Base-by-base conservation (phyloP, 495 filamentous ascomycete genomes). In the Symbiotaphrina buchneri region DNA sequence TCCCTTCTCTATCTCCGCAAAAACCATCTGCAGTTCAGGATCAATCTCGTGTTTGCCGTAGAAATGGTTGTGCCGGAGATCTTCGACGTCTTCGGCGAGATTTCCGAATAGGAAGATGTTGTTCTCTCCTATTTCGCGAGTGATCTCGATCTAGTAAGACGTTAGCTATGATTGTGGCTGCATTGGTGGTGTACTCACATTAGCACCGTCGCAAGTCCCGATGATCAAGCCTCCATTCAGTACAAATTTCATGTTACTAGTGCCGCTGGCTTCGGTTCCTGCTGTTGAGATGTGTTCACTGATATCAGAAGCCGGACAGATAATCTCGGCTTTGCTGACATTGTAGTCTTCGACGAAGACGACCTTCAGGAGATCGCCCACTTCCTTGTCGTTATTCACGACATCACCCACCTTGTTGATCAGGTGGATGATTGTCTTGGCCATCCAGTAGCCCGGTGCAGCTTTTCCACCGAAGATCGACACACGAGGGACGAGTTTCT, bases 51-150 rank as follows among this genome's bases (percentile, higher is more conserved):
- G 79, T 30, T 60, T 45, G 32, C 75, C 76, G 52, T 87, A 95
- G 37, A 64, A 70, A 54, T 97, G 90, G 6, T 66, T 61, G 53
- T 95, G 80, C 18, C 87, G 90, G 26, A 97, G 74, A 18, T 94
- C 83, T 43, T 95, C 87, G 33, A 95, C 90, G 43, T 95, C 78
- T 20, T 97, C 90, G 37, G 87, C 79, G 5, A 97, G 68, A 47
- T 83, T 87, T 27, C 87, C 87, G 45, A 97, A 94, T 47, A 95
- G 74, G 68, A 95, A 97, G 51, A 95, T 95, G 56, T 95, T 94
- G 41, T 75, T 65, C 39, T 94, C 77, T 41, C 82, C 78, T 41
- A 94, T 78, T 53, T 97, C 90, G 33, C 90, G 83, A 4, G 87
- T 95, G 47, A 97, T 95, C 59, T 94, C 83, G 46, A 93, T 92